phyloP scores from a whole-genome alignment of 2,329 filamentous ascomycete genomes.

The Exserohilum rostratum region DNA sequence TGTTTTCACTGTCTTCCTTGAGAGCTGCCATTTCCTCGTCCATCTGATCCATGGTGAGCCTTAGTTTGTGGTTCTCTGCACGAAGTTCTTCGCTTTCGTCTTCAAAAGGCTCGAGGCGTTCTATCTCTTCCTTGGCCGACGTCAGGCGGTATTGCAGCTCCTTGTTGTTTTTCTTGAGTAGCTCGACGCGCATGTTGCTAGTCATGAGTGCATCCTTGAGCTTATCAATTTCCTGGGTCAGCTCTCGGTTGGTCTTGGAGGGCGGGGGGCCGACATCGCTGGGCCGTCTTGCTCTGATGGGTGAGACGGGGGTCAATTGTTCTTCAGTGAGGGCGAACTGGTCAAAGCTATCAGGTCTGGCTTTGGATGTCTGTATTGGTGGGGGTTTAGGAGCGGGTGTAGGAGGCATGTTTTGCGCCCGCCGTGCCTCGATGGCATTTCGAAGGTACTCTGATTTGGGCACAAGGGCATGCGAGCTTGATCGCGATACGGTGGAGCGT shows the following conservation, averaged over 20 bases:
- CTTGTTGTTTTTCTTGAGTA: slow-evolving; percentile 39
- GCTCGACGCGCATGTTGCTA: slow-evolving; percentile 39
- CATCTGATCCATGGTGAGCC: slow-evolving; percentile 28
- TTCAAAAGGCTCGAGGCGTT: slow-evolving; percentile 35
- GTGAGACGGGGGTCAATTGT: slow-evolving; percentile 36
- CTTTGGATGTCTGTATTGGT: slow-evolving; percentile 8
- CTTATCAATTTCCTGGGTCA: slow-evolving; percentile 35
- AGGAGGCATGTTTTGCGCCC: slow-evolving; percentile 27
- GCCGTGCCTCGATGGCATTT: slow-evolving; percentile 39
- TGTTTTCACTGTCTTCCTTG: slow-evolving; percentile 21
- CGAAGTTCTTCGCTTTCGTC: slow-evolving; percentile 35
- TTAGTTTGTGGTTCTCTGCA: slow-evolving; percentile 31
- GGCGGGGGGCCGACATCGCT: slow-evolving; percentile 33
- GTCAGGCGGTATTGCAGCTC: slow-evolving; percentile 37
- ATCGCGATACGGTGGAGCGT: slow-evolving; percentile 17
- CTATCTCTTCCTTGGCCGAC: slow-evolving; percentile 29
- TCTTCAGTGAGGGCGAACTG: slow-evolving; percentile 41
- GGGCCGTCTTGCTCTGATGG: slow-evolving; percentile 34
- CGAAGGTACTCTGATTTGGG: slow-evolving; percentile 45
- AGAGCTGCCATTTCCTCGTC: slow-evolving; percentile 24
- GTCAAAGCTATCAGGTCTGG: slow-evolving; percentile 27
- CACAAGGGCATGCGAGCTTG: slow-evolving; percentile 26
- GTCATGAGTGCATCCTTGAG: slow-evolving; percentile 38
- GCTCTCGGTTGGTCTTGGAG: slow-evolving; percentile 36
- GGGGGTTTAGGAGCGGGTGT: slow-evolving; percentile 8